Evolutionary conservation across 2,329 filamentous ascomycete genomes (phyloP), one percentile per base, ranked within the genome.

Genomic region (Diplodia seriata): DNA sequence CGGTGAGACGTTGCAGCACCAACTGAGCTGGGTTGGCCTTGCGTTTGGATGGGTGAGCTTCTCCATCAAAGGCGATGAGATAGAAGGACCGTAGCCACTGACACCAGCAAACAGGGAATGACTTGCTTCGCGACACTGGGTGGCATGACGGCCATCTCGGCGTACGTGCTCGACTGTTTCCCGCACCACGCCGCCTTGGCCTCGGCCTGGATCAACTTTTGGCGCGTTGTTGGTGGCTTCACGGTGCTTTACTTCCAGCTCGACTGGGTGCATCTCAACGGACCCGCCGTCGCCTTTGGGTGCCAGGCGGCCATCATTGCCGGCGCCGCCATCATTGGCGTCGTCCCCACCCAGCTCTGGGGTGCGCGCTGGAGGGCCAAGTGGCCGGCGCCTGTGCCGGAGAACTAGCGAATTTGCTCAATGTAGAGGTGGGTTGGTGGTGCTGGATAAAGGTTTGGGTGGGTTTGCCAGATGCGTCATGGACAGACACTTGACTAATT

Each of bases 161-260:
- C 77, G 15, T 79, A 79, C 69, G 72, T 74, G 3, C 71, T 79
- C 0, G 77, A 79, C 68, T 72, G 71, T 4, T 77, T 77, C 68
- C 76, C 76, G 6, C 73, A 71, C 36, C 76, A 76, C 26, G 75
- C 75, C 53, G 73, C 75, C 7, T 72, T 76, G 38, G 75, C 76
- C 2, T 70, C 73, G 40, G 76, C 75, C n/a, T 73, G 76, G 67
- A 70, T 79, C 61, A 78, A 77, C 67, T 76, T 77, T 63, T 73
- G 76, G 65, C 67, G 77, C 72, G 72, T 74, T 20, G 72, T 74
- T 68, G 72, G 73, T 33, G 77, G 77, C 1, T 79, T 79, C 68
- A 70, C 72, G 8, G 76, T 79, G 1, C 73, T 73, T 3, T 79
- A 78, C 63, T 78, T 79, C 68, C 77, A 79, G 66, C 29, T 74